A percentile compares a stretch with the other conserved stretches of the same genome.
Conservation (phyloP, 73 alveolate species). For the Paramecium octaurelia region DNA sequence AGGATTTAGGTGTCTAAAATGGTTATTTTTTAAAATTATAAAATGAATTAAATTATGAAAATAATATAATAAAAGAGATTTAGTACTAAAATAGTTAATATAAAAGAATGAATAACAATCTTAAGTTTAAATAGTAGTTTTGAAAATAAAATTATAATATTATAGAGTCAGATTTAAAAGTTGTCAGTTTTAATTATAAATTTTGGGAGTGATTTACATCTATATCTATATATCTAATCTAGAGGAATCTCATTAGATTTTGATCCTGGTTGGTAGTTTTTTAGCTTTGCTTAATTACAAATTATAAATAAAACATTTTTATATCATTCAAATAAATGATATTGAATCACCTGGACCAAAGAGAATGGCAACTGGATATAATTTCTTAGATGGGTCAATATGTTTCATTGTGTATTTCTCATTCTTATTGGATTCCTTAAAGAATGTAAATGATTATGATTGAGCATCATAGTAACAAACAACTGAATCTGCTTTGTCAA, state of each 20-base stretch:
- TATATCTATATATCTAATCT: too few relatives aligned
- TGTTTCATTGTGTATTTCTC: background rate
- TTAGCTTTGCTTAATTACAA: background rate
- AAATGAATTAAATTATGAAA: background rate
- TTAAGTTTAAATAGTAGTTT: too few relatives aligned
- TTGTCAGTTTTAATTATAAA: too few relatives aligned
- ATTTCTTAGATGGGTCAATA: background rate
- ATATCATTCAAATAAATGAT: background rate
- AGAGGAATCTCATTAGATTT: too few relatives aligned
- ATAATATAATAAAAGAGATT: background rate
- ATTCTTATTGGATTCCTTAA: background rate
- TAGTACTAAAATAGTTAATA: too few relatives aligned
- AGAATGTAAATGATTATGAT: background rate
- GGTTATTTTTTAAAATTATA: too few relatives aligned
- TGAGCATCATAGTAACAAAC: background rate
- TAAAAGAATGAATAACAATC: background rate
- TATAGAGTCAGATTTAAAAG: too few relatives aligned
- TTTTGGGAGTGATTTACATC: too few relatives aligned
- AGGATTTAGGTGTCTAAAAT: background rate
- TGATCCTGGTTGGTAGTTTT: too few relatives aligned
- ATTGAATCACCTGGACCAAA: constrained; percentile 18
- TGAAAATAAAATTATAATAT: too few relatives aligned
- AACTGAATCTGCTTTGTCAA: background rate
- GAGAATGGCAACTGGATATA: background rate
- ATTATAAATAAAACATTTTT: background rate